Conservation (phyloP, 306 rosid species). For the Coriaria nepalensis region DNA sequence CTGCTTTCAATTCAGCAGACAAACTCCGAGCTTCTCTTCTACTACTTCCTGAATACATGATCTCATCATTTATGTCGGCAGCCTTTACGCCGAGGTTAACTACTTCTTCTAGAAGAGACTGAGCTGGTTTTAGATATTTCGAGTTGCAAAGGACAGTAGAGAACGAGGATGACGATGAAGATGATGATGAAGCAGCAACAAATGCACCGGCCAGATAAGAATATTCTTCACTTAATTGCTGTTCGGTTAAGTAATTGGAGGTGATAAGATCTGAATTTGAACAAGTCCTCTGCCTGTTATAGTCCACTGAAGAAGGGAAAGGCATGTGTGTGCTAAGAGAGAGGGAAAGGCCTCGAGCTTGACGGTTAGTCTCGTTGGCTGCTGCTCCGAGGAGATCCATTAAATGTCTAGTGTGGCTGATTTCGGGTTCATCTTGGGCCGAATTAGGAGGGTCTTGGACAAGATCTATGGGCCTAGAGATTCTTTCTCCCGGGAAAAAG, state of each 20-base stretch:
- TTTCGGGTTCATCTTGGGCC: slow-evolving; percentile 30
- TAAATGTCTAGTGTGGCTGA: slow-evolving; percentile 56
- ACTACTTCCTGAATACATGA: slow-evolving; percentile 25
- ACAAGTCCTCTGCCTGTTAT: slow-evolving; percentile 27
- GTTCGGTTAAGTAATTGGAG: slow-evolving; percentile 39
- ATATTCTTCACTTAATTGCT: slow-evolving; percentile 33
- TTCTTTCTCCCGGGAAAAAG: slow-evolving; percentile 19
- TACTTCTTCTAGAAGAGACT: slow-evolving; percentile 55
- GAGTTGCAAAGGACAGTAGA: slow-evolving; percentile 45
- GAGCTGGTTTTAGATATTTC: slow-evolving; percentile 49
- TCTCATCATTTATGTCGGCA: slow-evolving; percentile 39
- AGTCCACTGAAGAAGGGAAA: slow-evolving; percentile 26
- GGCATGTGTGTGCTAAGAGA: slow-evolving; percentile 65
- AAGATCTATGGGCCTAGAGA: slow-evolving; percentile 34
- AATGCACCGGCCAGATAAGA: slow-evolving; percentile 24
- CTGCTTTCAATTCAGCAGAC: slow-evolving; percentile 47
- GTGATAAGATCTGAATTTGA: slow-evolving; percentile 26
- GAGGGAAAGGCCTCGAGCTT: slow-evolving; percentile 51
- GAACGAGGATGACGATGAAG: slow-evolving; percentile 33
- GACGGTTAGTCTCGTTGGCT: slow-evolving; percentile 24
- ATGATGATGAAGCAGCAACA: slow-evolving; percentile 31
- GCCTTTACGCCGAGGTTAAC: slow-evolving; percentile 44
- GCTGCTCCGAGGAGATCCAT: slow-evolving; percentile 73
- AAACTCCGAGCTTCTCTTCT: slow-evolving; percentile 29
- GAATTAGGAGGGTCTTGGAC: slow-evolving; percentile 24